Percentiles rank a stretch among this genome's conserved stretches.
Conservation (phyloP, 192 early-diverging fungal genomes). For the Backusella tuberculispora region DNA sequence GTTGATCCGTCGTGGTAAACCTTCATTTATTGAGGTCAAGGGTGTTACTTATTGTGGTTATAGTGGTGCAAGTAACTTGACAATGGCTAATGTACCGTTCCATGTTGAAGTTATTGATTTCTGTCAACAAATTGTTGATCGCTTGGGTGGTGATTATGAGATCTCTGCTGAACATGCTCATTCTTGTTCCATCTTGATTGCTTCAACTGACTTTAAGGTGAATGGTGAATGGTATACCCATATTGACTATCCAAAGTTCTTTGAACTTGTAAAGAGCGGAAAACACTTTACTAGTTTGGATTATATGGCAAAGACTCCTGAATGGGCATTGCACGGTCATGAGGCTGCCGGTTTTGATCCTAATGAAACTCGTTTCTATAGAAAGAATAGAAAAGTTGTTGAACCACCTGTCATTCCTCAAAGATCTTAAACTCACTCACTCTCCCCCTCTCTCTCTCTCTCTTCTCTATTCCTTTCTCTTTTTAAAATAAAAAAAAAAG, state of each 20-base stretch:
- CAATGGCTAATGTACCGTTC: slow-evolving; percentile 66
- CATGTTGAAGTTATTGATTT: slow-evolving; percentile 73
- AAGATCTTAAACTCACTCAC: background rate
- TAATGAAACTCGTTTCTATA: slow-evolving; percentile 64
- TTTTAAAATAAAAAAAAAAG: background rate
- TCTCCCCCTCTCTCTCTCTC: no score
- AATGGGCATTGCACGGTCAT: slow-evolving; percentile 71
- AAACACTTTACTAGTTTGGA: slow-evolving; percentile 63
- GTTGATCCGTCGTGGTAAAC: slow-evolving; percentile 63
- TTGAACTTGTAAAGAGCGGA: slow-evolving; percentile 58
- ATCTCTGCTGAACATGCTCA: slow-evolving; percentile 74
- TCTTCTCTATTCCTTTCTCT: background rate
- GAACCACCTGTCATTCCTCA: slow-evolving; percentile 16
- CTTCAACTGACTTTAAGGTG: slow-evolving; percentile 66
- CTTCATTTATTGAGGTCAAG: slow-evolving; percentile 77
- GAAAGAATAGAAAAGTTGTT: slow-evolving; percentile 49
- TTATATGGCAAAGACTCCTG: slow-evolving; percentile 70
- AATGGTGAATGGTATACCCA: slow-evolving; percentile 72
- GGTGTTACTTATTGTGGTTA: slow-evolving; percentile 80
- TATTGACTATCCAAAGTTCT: slow-evolving; percentile 75
- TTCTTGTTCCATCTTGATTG: slow-evolving; percentile 69
- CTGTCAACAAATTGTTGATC: slow-evolving; percentile 56
- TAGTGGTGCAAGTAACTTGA: slow-evolving; percentile 63
- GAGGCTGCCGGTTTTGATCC: slow-evolving; percentile 73
- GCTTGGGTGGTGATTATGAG: slow-evolving; percentile 65